Base-by-base conservation (phyloP, 306 rosid genomes). In the Nissolia schottii region DNA sequence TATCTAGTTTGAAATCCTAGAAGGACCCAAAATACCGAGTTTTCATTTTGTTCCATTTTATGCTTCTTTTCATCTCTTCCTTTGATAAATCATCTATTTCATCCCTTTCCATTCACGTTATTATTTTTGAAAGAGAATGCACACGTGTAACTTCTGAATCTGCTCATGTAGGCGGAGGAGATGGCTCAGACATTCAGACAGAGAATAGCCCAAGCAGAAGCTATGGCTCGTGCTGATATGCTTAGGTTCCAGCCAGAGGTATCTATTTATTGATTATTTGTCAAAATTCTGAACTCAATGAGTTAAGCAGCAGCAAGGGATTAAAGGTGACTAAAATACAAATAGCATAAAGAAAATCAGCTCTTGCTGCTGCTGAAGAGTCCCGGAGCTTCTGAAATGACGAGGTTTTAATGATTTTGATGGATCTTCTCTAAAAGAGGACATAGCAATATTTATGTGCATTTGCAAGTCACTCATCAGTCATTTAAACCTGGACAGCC, bases 221-320 rank as follows among this genome's bases (percentile, higher is more conserved):
- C 97, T n/a, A 89, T 94, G 97, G 98, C 98, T 68, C 96, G 91
- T 38, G 97, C 92, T 13, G 98, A 86, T 72, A 89, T 93, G 96
- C 97, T 91, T 71, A 80, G 91, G 51, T 91, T 91, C 86, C 99
- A 89, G 69, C 95, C 95, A 7, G 91, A 94, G 98, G 96, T 93
- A 85, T 66, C 68, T 76, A 40, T 70, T 70, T 38, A 7, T 38
- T 76, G 29, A 82, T 64, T 62, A 25, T 73, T 69, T 64, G 27
- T 48, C 60, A 9, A 20, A 40, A 62, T 25, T 51, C 55, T 64
- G 41, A 24, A 70, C 48, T 11, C 32, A 27, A 23, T 38, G 43
- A 40, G 20, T 3, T 49, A 6, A 35, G 60, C 32, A 19, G 51
- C 50, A 7, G 31, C 45, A 19, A 66, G 71, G 41, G 22, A 66